These are phyloP conservation scores for Blastobotrys persicus DNA, from an alignment of 1,139 yeast species.

Conservation along the genomic window DNA sequence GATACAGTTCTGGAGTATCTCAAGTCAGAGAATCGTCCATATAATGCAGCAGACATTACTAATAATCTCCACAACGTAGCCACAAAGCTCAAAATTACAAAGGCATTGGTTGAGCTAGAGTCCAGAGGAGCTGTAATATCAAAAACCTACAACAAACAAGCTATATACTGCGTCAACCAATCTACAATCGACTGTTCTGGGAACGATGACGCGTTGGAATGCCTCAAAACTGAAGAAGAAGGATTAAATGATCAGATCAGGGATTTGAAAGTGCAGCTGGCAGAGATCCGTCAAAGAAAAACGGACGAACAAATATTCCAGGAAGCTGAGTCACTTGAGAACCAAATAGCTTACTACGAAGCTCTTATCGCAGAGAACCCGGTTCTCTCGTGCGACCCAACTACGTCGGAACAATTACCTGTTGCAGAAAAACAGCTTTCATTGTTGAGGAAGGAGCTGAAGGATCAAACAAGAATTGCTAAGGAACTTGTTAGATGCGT, in stretches of 20 bases:
- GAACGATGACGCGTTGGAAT: constrained; percentile 19
- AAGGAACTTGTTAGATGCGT: constrained; percentile 17
- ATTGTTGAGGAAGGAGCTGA: constrained; percentile 7
- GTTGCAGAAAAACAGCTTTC: constrained; percentile 8
- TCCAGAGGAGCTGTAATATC: constrained; percentile 31
- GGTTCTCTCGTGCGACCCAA: not conserved
- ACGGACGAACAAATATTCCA: constrained; percentile 15
- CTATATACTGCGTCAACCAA: constrained; percentile 38
- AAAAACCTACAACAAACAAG: constrained; percentile 39
- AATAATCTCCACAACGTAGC: constrained; percentile 40
- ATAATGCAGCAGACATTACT: constrained; percentile 40
- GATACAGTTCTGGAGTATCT: constrained; percentile 34
- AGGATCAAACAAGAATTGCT: constrained; percentile 17
- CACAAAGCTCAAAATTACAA: constrained; percentile 33
- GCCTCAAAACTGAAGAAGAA: constrained; percentile 13
- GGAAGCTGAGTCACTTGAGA: constrained; percentile 7
- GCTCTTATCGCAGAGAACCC: constrained; percentile 2
- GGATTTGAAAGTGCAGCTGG: constrained; percentile 2
- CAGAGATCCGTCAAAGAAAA: constrained; percentile 12
- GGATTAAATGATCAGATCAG: constrained; percentile 11
- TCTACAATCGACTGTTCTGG: constrained; percentile 6
- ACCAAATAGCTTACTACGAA: constrained; percentile 2
- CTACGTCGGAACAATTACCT: constrained; percentile 4
- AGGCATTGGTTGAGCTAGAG: constrained; percentile 35
- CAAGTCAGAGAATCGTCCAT: constrained; percentile 42